These are phyloP conservation scores for Rhizopogon salebrosus DNA, from an alignment of 768 basidiomycete genomes.

Conservation along the genomic window DNA sequence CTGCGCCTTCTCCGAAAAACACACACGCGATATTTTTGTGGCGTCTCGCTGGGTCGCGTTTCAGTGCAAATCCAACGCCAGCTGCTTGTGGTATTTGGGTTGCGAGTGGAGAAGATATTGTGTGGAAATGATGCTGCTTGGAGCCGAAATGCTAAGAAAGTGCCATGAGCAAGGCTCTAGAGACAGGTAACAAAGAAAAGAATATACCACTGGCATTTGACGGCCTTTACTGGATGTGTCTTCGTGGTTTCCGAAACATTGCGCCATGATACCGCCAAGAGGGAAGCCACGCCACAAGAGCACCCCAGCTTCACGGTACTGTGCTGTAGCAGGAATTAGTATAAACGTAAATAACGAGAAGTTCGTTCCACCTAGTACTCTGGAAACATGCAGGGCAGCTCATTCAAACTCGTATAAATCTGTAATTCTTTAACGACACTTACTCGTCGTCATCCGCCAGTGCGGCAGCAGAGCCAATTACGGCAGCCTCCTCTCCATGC, in stretches of 20 bases:
- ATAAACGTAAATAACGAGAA: background rate
- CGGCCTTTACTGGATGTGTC: constrained; percentile 80
- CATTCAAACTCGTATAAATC: background rate
- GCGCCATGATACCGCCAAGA: constrained; percentile 79
- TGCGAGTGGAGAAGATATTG: constrained; percentile 88
- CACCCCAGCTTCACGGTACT: constrained; percentile 92
- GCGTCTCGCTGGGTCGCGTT: constrained; percentile 65
- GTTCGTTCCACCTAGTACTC: constrained; percentile 59
- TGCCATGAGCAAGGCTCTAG: constrained; percentile 1
- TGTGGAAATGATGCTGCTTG: constrained; percentile 80
- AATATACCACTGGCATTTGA: constrained; percentile 86
- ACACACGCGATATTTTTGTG: constrained; percentile 77
- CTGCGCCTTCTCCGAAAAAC: constrained; percentile 92
- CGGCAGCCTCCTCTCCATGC: constrained; percentile 89
- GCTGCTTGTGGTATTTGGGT: constrained; percentile 96
- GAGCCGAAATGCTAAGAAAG: constrained; percentile 76
- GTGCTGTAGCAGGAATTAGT: constrained; percentile 41
- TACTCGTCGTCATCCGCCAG: constrained; percentile 82
- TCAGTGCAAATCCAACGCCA: constrained; percentile 86
- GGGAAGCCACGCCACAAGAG: constrained; percentile 84
- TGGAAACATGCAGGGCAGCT: constrained; percentile 20
- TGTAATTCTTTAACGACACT: constrained; percentile 23
- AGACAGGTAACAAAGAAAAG: background rate
- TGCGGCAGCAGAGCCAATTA: constrained; percentile 86
- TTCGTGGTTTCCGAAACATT: constrained; percentile 84